phyloP scores from a whole-genome alignment of 257 asterid genomes.

The Cinchona pubescens region DNA sequence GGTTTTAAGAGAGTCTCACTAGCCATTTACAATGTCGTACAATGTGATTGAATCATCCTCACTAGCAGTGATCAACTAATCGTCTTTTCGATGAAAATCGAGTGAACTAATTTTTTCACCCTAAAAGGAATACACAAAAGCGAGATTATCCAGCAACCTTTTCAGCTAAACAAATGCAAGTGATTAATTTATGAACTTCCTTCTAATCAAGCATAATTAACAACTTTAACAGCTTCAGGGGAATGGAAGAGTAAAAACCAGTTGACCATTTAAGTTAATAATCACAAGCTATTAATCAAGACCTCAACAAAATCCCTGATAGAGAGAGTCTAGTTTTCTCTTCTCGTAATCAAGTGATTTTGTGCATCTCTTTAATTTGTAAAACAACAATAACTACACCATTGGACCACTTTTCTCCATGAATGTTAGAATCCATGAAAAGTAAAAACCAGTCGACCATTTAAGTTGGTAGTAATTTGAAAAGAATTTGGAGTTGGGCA shows the following conservation, averaged over 20 bases:
- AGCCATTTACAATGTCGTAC: slow-evolving; percentile 69
- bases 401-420: no score
- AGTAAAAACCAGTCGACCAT: no score
- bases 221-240: background rate
- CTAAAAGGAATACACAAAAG: slow-evolving; percentile 30
- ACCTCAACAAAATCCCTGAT: no score
- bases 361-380: no score
- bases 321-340: no score
- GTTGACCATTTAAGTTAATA: background rate
- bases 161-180: background rate
- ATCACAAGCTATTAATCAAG: no score
- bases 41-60: slow-evolving; percentile 88
- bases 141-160: background rate
- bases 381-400: no score
- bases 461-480: no score
- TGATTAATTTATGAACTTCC: background rate
- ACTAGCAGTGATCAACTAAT: slow-evolving; percentile 76
- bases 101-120: slow-evolving; percentile 81
- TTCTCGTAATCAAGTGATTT: no score
- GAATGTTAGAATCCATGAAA: no score
- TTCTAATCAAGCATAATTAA: background rate
- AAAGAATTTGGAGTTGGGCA: no score
- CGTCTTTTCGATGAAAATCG: slow-evolving; percentile 85
- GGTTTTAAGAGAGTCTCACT: slow-evolving; percentile 43
- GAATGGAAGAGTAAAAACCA: background rate